A percentile compares a stretch with the other conserved stretches of the same genome.
Conservation (phyloP, 2,329 filamentous ascomycete species). For the Colletotrichum sp. region DNA sequence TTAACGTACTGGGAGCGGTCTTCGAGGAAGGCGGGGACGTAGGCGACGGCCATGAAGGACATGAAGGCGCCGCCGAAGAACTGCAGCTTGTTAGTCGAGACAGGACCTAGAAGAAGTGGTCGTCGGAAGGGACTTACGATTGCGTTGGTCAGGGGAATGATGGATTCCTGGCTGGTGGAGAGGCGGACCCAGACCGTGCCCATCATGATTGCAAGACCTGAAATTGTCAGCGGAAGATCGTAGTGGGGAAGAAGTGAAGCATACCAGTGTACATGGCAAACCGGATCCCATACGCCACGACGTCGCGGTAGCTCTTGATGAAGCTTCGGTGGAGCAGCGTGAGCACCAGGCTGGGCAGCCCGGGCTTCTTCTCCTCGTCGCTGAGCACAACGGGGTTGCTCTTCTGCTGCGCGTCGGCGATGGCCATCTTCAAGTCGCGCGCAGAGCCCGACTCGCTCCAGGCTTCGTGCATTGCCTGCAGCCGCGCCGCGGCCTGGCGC, state of each 20-base stretch:
- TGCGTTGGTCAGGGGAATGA: constrained; percentile 83
- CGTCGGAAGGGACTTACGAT: constrained; percentile 43
- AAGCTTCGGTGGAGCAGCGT: constrained; percentile 79
- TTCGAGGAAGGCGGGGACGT: constrained; percentile 84
- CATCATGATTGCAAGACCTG: constrained; percentile 80
- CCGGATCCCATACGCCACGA: constrained; percentile 83
- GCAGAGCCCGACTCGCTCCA: constrained; percentile 56
- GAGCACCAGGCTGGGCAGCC: constrained; percentile 55
- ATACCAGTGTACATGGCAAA: constrained; percentile 72
- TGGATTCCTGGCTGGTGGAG: constrained; percentile 69
- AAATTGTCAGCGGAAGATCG: constrained; percentile 43
- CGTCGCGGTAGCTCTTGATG: constrained; percentile 84
- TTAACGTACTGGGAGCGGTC: constrained; percentile 76
- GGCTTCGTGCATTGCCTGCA: constrained; percentile 56
- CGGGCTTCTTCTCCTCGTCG: constrained; percentile 43
- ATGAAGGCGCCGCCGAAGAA: constrained; percentile 79
- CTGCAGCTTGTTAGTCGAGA: not conserved
- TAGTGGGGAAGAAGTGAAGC: not conserved
- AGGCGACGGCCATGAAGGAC: constrained; percentile 84
- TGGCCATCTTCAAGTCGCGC: constrained; percentile 3
- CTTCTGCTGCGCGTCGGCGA: constrained; percentile 23
- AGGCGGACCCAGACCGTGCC: constrained; percentile 86
- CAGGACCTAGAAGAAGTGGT: not conserved
- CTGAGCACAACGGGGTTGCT: constrained; percentile 28
- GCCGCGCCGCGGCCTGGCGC: constrained; percentile 48